Evolutionary conservation across 805 yeast genomes (phyloP).

Genomic region (Vanderwaltozyma tropicalis): DNA sequence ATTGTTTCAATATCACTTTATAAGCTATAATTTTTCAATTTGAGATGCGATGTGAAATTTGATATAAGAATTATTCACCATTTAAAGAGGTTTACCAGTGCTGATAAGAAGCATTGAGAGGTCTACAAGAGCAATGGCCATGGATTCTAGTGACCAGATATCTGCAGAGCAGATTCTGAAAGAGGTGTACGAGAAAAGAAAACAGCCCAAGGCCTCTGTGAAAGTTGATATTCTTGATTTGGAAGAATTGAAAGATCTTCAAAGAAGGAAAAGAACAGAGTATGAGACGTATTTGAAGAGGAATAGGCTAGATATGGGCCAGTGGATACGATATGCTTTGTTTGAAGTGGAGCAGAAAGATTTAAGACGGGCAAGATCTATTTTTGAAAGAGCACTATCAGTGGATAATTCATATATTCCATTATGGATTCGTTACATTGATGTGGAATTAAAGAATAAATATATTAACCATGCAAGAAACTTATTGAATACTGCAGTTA

Average conservation of each 20-base stretch:
- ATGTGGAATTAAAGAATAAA: conserved; percentile 58
- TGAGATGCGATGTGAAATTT: too few species aligned
- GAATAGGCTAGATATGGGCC: conserved; percentile 70
- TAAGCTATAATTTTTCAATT: too few species aligned
- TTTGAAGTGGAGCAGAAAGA: conserved; percentile 81
- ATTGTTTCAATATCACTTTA: too few species aligned
- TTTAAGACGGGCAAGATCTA: conserved; percentile 66
- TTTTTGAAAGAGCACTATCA: conserved; percentile 78
- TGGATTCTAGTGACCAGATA: conserved; percentile 34
- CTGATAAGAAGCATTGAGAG: too few species aligned
- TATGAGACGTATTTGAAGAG: conserved; percentile 81
- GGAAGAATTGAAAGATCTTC: conserved; percentile 71
- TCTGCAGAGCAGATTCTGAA: conserved; percentile 54
- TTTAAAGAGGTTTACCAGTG: too few species aligned
- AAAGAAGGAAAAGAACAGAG: conserved; percentile 66
- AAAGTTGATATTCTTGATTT: conserved; percentile 49
- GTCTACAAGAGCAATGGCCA: background rate
- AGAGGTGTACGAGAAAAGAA: conserved; percentile 44
- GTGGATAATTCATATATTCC: conserved; percentile 70
- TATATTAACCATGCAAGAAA: conserved; percentile 86
- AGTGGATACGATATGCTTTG: conserved; percentile 86
- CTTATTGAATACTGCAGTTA: conserved; percentile 66
- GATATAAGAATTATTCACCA: too few species aligned
- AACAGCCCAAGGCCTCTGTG: conserved; percentile 12
- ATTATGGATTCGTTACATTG: conserved; percentile 77